Percentiles rank a stretch among this genome's conserved stretches.
Conservation (phyloP, 192 early-diverging fungal species). For the Backusella luteola region DNA sequence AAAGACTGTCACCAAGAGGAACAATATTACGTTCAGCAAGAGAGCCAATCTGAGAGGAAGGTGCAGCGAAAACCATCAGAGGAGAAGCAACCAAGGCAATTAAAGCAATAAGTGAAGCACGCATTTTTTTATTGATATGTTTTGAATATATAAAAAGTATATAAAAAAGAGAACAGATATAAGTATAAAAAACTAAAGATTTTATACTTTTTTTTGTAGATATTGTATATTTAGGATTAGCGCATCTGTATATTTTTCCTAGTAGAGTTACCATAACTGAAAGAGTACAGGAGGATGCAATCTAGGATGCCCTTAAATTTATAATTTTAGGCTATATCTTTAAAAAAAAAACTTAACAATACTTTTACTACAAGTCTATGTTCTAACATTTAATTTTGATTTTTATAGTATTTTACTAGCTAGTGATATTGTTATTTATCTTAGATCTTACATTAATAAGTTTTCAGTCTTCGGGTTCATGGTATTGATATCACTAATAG, state of each 20-base stretch:
- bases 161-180: not conserved
- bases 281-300: not conserved
- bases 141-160: not conserved
- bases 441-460: too few relatives aligned
- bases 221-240: too few relatives aligned
- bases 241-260: too few relatives aligned
- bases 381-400: too few relatives aligned
- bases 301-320: not conserved
- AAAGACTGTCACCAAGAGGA: not conserved
- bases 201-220: not conserved
- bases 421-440: too few relatives aligned
- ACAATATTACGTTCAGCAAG: not conserved
- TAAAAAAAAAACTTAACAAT: not conserved
- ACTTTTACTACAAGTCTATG: not conserved
- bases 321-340: not conserved
- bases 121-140: not conserved
- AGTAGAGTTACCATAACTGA: not conserved
- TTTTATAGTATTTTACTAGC: too few relatives aligned
- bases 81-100: not conserved
- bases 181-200: not conserved
- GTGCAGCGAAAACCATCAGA: not conserved
- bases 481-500: too few relatives aligned
- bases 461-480: too few relatives aligned
- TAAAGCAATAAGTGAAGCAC: not conserved
- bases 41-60: not conserved